Percentiles rank a stretch among this genome's conserved stretches.
These are phyloP conservation scores for Microdochium bolleyi DNA, from an alignment of 2,329 filamentous ascomycete genomes.

Conservation along the genomic window DNA sequence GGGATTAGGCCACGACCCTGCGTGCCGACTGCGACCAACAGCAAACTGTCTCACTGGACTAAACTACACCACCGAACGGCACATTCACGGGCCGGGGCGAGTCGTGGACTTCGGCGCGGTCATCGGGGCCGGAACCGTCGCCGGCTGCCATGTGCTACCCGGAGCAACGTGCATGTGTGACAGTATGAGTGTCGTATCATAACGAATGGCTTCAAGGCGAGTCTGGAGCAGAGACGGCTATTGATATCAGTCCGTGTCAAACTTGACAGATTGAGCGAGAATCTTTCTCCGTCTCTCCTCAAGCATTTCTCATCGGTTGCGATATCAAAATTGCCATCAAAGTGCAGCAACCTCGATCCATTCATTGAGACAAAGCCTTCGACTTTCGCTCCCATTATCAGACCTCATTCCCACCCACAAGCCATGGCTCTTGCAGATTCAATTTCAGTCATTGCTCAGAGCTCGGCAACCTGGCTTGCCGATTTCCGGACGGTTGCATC, in stretches of 20 bases:
- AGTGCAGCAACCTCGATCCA: neutral
- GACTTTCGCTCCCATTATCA: neutral
- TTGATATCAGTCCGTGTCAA: no score
- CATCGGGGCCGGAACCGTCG: neutral
- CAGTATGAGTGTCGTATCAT: neutral
- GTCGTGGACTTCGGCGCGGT: neutral
- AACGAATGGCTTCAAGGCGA: neutral
- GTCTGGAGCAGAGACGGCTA: no score
- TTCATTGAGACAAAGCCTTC: neutral
- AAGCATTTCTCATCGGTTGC: no score
- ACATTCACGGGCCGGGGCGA: neutral
- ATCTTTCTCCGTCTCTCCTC: no score
- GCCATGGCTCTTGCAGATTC: neutral
- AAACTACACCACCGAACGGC: neutral
- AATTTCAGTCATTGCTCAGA: neutral
- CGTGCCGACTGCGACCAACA: neutral
- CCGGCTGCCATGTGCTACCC: neutral
- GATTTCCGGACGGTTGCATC: neutral
- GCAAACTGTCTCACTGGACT: neutral
- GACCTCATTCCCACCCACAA: neutral
- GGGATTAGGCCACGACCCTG: neutral
- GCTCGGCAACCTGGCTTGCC: neutral
- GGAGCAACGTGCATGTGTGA: neutral
- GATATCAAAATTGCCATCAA: no score
- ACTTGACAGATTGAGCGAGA: no score